Conservation (phyloP, 108 stramenopile genomes). For the Mediolabrus comicus region DNA sequence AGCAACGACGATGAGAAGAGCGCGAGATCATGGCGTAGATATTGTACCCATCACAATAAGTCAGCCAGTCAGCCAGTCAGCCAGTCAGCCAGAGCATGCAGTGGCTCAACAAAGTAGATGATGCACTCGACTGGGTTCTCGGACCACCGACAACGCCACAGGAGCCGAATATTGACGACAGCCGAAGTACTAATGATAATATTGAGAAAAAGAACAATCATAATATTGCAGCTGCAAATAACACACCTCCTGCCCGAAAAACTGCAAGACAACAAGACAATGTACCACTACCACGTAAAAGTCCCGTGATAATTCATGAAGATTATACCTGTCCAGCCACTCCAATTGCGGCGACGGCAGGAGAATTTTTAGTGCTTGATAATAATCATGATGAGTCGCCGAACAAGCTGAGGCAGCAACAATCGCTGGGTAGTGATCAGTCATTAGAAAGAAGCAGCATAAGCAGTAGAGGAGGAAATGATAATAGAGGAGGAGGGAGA, state of each 20-base stretch:
- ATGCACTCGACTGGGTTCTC: constrained; percentile 48
- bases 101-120: constrained; percentile 56
- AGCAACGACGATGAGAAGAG: too few relatives aligned
- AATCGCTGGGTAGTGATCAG: too few relatives aligned
- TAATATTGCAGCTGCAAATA: background rate
- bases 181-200: background rate
- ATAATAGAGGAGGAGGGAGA: background rate
- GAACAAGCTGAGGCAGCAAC: too few relatives aligned
- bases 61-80: background rate
- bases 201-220: background rate
- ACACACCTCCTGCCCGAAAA: background rate
- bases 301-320: background rate
- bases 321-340: constrained; percentile 17
- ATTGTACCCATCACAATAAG: too few relatives aligned
- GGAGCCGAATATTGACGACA: background rate
- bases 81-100: constrained; percentile 34
- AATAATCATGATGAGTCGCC: constrained; percentile 23
- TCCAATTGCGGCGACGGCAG: constrained; percentile 19
- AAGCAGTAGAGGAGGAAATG: background rate
- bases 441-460: background rate
- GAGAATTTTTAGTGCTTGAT: constrained; percentile 21
- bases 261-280: background rate
- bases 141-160: background rate
- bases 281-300: background rate
- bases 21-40: too few relatives aligned